A percentile compares a stretch with the other conserved stretches of the same genome.
phyloP scores from a whole-genome alignment of 2,329 filamentous ascomycete genomes.

The Botrytis paeoniae region DNA sequence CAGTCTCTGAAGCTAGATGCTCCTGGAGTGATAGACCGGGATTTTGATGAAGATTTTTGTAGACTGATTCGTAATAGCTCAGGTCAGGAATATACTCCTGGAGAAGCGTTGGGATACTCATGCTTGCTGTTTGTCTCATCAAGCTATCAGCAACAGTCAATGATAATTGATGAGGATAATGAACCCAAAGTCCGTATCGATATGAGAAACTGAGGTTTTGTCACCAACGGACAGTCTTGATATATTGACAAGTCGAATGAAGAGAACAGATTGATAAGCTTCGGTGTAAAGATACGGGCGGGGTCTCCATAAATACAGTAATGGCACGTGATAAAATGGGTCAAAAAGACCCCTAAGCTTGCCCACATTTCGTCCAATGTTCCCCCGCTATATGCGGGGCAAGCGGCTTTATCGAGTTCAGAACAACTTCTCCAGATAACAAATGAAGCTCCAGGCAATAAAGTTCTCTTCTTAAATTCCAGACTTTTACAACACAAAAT shows the following conservation, averaged over 20 bases:
- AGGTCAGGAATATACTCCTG: conserved; percentile 23
- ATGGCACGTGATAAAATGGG: not conserved
- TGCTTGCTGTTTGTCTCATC: conserved; percentile 9
- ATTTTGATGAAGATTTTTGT: conserved; percentile 57
- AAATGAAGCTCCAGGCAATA: not conserved
- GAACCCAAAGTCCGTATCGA: not conserved
- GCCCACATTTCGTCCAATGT: not conserved
- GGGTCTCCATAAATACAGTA: not conserved
- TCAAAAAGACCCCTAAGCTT: not conserved
- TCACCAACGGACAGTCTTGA: not conserved
- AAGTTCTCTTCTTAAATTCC: not conserved
- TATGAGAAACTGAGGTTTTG: not conserved
- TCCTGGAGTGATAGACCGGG: conserved; percentile 60
- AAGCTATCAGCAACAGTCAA: not conserved
- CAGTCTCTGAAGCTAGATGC: conserved; percentile 47
- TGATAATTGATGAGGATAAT: not conserved
- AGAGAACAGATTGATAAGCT: not conserved
- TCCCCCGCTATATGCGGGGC: not conserved
- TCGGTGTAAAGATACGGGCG: not conserved
- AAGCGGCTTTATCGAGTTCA: not conserved
- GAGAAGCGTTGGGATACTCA: conserved; percentile 23
- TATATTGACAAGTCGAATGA: not conserved
- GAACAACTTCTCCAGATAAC: not conserved
- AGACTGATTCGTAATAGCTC: conserved; percentile 49
- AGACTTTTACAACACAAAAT: not conserved